Base-by-base conservation (phyloP, 371 early-diverging fungal species). In the Blakeslea trispora region DNA sequence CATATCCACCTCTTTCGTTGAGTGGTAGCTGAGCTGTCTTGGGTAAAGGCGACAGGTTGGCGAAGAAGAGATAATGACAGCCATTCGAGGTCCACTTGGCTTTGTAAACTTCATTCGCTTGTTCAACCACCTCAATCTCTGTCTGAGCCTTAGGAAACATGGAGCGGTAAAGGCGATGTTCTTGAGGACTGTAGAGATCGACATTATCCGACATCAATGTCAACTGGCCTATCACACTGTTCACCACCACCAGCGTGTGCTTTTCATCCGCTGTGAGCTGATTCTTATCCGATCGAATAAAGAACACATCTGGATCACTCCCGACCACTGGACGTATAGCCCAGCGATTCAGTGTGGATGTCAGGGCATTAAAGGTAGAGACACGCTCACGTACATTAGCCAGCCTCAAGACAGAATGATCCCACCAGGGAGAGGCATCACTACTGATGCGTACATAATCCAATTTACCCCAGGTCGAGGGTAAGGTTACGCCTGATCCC, bases 221-320 rank as follows among this genome's bases (percentile, higher is more conserved):
- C 2, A 84, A 65, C 3, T 79, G 74, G 11, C 85, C 85, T 14
- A 81, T 60, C 13, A 84, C 54, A 21, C 80, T 75, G 53, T 84
- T 84, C 35, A 82, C 50, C 0, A 76, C 50, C 50, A 80, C 71
- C 9, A 84, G 50, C 0, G 85, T 80, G 35, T 76, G 67, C 18
- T 77, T 74, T 41, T 84, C 82, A 5, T 68, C 66, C 6, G 52
- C 45, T 8, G 55, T 79, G 6, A 84, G 61, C 50, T 76, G 70
- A 55, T 81, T 79, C 49, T 80, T 75, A 55, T 71, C 65, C 4
- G 77, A 69, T 0, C 85, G 69, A 18, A 82, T 41, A 42, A 82
- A 79, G 63, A 75, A 77, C 24, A 84, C 85, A 34, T 84, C 85
- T 0, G 85, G 82, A 39, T 84, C 85, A 52, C 81, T 82, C 18